Evolutionary conservation across 108 stramenopile species (phyloP).

Genomic region (Pseudonitzschia multiseries): DNA sequence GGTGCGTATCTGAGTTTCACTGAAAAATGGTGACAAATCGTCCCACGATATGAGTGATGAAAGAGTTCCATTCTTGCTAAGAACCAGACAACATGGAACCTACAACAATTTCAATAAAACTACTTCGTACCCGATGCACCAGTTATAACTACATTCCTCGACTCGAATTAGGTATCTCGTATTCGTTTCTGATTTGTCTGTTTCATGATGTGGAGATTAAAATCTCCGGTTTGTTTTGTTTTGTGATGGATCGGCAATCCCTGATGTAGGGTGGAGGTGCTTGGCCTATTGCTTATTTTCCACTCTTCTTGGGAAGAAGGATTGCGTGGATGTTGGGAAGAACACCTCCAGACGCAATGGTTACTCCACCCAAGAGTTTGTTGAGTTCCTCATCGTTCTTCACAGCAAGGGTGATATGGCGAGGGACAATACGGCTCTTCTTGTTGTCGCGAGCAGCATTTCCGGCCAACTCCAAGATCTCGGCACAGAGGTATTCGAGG

Average conservation of each 20-base stretch:
- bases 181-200: background rate
- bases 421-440: constrained; percentile 92
- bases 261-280: background rate
- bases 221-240: constrained; percentile 25
- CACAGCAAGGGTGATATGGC: constrained; percentile 94
- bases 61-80: too few species aligned
- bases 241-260: background rate
- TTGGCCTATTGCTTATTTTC: constrained; percentile 12
- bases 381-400: constrained; percentile 96
- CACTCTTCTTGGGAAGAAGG: constrained; percentile 89
- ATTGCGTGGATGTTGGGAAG: constrained; percentile 98
- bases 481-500: constrained; percentile 93
- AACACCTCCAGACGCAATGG: constrained; percentile 96
- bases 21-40: too few species aligned
- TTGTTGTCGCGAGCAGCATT: constrained; percentile 98
- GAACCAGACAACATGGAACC: too few species aligned
- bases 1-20: too few species aligned
- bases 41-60: too few species aligned
- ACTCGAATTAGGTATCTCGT: too few species aligned
- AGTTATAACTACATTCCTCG: too few species aligned
- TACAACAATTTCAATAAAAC: too few species aligned
- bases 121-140: too few species aligned
- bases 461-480: constrained; percentile 94
- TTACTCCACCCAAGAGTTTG: constrained; percentile 90
- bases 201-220: constrained; percentile 25